These are phyloP conservation scores for Sanghuangporus weigelae DNA, from an alignment of 1,284 basidiomycete species.

Conservation along the genomic window DNA sequence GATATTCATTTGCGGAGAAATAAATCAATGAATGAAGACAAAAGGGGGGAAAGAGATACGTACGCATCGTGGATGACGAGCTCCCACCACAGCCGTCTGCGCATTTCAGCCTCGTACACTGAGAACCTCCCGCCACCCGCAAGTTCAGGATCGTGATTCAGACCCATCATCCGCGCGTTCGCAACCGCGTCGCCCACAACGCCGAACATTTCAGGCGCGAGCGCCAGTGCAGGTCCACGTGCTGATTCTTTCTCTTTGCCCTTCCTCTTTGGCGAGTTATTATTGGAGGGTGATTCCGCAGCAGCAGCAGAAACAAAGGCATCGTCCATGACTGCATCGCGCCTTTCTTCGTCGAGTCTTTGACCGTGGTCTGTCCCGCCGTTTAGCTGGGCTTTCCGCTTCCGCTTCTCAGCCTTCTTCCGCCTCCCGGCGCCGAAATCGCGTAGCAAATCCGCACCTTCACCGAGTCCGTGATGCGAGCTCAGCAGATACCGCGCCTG, in stretches of 20 bases:
- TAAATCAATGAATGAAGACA: constrained; percentile 1
- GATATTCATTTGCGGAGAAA: background rate
- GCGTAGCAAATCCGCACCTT: constrained; percentile 32
- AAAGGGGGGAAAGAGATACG: constrained; percentile 25
- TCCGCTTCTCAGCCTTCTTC: constrained; percentile 2
- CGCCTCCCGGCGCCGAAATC: constrained; percentile 23
- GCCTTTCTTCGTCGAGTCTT: background rate
- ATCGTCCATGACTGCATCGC: background rate
- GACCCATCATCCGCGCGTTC: constrained; percentile 56
- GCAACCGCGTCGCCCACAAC: constrained; percentile 67
- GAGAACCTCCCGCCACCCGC: constrained; percentile 34
- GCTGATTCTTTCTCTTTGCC: background rate
- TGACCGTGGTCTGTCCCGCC: background rate
- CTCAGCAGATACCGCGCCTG: constrained; percentile 50
- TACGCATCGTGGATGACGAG: constrained; percentile 67
- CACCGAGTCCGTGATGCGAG: constrained; percentile 37
- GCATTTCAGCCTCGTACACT: constrained; percentile 51
- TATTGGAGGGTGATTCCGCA: background rate
- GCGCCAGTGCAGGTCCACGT: constrained; percentile 3
- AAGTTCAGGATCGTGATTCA: constrained; percentile 55
- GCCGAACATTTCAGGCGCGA: constrained; percentile 10
- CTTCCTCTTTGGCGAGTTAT: background rate
- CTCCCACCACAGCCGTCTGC: constrained; percentile 69
- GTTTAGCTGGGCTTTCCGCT: constrained; percentile 1
- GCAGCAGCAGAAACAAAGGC: background rate